Evolutionary conservation across 75 land plant species (phyloP).

Genomic region (Picea sitchensis): DNA sequence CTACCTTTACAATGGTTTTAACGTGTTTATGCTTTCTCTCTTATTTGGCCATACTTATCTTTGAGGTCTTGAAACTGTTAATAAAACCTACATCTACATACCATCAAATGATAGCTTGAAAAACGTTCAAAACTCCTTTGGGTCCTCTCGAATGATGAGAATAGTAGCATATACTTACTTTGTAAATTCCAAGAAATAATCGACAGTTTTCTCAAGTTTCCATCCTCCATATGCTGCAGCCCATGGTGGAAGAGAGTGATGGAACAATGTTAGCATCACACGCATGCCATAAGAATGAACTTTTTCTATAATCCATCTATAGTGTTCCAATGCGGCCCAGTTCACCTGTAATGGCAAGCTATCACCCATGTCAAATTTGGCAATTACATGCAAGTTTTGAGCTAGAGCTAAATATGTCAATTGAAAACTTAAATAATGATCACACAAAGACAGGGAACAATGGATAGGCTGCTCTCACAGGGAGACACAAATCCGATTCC

Average conservation of each 20-base stretch:
- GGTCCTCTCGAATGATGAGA: background rate
- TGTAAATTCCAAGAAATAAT: slow-evolving; percentile 89
- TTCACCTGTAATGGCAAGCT: slow-evolving; percentile 50
- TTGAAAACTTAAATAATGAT: background rate
- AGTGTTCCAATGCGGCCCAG: slow-evolving; percentile 78
- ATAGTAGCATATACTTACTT: slow-evolving; percentile 34
- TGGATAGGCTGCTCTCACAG: background rate
- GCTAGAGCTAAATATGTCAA: background rate
- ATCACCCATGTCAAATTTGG: background rate
- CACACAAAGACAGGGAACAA: background rate
- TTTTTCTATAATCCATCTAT: slow-evolving; percentile 78
- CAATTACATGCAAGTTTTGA: background rate
- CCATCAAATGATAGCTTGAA: background rate
- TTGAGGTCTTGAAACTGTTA: background rate
- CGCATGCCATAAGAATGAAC: slow-evolving; percentile 89
- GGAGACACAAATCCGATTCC: background rate
- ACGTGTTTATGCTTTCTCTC: background rate
- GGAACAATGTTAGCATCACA: slow-evolving; percentile 97
- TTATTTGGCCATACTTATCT: background rate
- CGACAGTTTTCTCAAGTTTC: slow-evolving; percentile 82
- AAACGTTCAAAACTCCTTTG: background rate
- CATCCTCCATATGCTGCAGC: slow-evolving; percentile 98
- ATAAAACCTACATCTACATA: background rate
- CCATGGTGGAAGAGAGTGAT: slow-evolving; percentile 98
- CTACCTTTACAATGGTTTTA: background rate